Evolutionary conservation across 129 eudicot species (phyloP), one percentile per base, ranked within the genome.

Genomic region (Flaveria bidentis): DNA sequence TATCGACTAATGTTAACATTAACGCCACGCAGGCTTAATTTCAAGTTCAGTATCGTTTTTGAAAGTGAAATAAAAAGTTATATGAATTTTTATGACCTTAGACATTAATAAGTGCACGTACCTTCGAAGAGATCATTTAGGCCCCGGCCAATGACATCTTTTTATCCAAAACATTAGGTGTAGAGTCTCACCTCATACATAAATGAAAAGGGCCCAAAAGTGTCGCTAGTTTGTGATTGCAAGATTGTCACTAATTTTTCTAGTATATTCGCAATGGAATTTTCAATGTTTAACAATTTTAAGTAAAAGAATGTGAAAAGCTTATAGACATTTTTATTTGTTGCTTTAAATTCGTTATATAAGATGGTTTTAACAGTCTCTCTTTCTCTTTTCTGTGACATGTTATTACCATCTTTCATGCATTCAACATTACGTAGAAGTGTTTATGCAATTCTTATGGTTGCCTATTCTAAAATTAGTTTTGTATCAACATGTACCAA

Each of bases 151-250:
- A 1, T 20, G 47, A 1, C 69, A 41, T 73, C 78, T 58, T 58
- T 73, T 42, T 58, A 73, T 73, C 69, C 42, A 14, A 42, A 25
- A 57, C 36, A 20, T 23, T 23, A 36, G 51, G 52, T 12, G 80
- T 50, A 66, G 65, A 58, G 26, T 42, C 20, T 22, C 67, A 72
- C 77, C 41, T 62, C 47, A 56, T 56, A 33, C 49, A 25, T 47
- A 64, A 49, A 76, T 14, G 36, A 51, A 53, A 51, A 66, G 9
- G 50, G 63, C 33, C 14, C 23, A 7, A 51, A 76, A 65, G 42
- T 36, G 53, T 65, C 25, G n/a, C 11, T 51, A 15, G 14, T 11
- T 51, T 12, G 20, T 6, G 55, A 63, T 64, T 63, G 79, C 51
- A 49, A 39, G 65, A 55, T 18, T 11, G 67, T 15, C 52, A 17